Conservation (phyloP, 495 filamentous ascomycete genomes). For the Symbiotaphrina buchneri region DNA sequence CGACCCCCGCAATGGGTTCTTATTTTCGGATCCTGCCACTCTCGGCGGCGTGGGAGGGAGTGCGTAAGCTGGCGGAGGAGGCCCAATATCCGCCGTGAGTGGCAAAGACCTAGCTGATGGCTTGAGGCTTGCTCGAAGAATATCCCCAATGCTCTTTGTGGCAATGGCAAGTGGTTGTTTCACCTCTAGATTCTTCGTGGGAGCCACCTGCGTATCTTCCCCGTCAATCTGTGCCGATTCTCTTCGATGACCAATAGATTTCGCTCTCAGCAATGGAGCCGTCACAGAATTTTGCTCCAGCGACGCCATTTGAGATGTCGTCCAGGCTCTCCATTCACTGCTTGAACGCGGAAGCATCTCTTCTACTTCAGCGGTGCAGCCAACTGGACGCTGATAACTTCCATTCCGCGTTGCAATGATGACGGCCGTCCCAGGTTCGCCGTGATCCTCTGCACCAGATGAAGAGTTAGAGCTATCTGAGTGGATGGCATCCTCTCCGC, state of each 20-base stretch:
- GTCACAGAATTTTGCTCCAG: slow-evolving; percentile 13
- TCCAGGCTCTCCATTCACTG: slow-evolving; percentile 28
- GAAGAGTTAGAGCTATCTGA: too few species aligned
- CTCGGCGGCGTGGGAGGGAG: too few species aligned
- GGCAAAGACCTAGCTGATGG: too few species aligned
- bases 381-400: slow-evolving; percentile 10
- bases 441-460: slow-evolving; percentile 9
- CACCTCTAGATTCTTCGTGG: slow-evolving; percentile 1
- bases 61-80: too few species aligned
- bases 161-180: too few species aligned
- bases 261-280: neutral
- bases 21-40: too few species aligned
- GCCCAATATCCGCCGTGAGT: too few species aligned
- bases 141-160: too few species aligned
- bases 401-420: slow-evolving; percentile 11
- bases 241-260: slow-evolving; percentile 26
- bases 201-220: slow-evolving; percentile 16
- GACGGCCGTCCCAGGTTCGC: slow-evolving; percentile 16
- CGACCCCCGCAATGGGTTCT: too few species aligned
- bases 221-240: slow-evolving; percentile 35
- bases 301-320: slow-evolving; percentile 22
- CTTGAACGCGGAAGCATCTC: slow-evolving; percentile 9
- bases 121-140: too few species aligned
- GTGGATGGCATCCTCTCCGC: too few species aligned
- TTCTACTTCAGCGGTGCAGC: slow-evolving; percentile 2